Conservation (phyloP, 768 basidiomycete genomes). For the Boletus reticuloceps region DNA sequence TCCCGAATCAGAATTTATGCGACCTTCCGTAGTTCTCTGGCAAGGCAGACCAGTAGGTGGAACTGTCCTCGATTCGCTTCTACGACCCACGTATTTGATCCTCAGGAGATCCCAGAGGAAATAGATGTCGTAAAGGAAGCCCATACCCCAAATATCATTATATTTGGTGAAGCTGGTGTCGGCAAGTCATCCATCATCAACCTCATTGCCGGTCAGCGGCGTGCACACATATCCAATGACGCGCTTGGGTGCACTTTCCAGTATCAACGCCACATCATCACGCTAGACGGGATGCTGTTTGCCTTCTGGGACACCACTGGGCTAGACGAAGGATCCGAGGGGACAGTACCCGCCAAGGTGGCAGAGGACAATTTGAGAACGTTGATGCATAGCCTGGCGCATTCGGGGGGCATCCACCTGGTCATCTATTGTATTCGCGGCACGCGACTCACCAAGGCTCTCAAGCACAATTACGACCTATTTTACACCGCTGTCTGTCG, state of each 20-base stretch:
- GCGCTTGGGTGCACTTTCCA: slow-evolving; percentile 4
- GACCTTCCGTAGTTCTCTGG: too few species aligned
- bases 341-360: slow-evolving; percentile 4
- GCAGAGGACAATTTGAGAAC: not conserved
- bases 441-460: not conserved
- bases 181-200: slow-evolving; percentile 11
- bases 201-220: not conserved
- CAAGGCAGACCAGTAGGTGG: too few species aligned
- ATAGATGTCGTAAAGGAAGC: not conserved
- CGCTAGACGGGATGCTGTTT: not conserved
- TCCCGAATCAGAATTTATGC: too few species aligned
- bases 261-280: not conserved
- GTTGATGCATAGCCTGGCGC: not conserved
- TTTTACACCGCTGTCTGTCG: slow-evolving; percentile 34
- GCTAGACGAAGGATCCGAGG: slow-evolving; percentile 5
- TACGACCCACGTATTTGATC: too few species aligned
- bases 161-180: slow-evolving; percentile 3
- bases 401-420: slow-evolving; percentile 4
- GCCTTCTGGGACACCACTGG: slow-evolving; percentile 10
- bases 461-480: slow-evolving; percentile 32
- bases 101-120: not conserved
- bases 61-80: too few species aligned
- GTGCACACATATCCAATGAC: not conserved
- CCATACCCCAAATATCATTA: slow-evolving; percentile 1
- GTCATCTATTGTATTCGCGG: slow-evolving; percentile 6